Evolutionary conservation across 495 filamentous ascomycete genomes (phyloP).

Genomic region (Aspergillus indologenus): DNA sequence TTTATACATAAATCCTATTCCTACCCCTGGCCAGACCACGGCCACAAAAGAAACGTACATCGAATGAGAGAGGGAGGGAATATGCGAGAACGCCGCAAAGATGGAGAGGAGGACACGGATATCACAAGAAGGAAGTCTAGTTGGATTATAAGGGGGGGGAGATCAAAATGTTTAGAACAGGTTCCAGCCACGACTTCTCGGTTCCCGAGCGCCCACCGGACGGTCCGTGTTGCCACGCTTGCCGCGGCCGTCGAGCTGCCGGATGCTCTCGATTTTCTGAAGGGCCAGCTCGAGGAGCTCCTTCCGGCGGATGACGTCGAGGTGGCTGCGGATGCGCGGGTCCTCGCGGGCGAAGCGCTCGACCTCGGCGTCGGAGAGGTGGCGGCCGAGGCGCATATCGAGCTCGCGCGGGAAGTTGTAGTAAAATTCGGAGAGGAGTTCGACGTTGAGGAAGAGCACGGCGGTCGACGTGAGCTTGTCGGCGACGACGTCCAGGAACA

Average conservation of each 20-base stretch:
- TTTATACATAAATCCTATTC: neutral
- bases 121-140: neutral
- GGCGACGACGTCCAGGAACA: conserved; percentile 95
- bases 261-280: conserved; percentile 87
- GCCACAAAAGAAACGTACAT: neutral
- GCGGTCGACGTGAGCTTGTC: conserved; percentile 93
- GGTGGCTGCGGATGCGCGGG: conserved; percentile 77
- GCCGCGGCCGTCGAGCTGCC: conserved; percentile 63
- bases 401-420: conserved; percentile 94
- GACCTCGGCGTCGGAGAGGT: conserved; percentile 72
- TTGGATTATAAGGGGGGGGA: conserved; percentile 13
- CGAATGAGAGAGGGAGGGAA: conserved; percentile 1
- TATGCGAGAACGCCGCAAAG: neutral
- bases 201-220: conserved; percentile 28
- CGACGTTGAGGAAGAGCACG: conserved; percentile 96
- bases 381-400: conserved; percentile 78
- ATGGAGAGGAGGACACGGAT: neutral
- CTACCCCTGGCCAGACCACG: neutral
- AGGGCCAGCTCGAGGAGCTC: conserved; percentile 89
- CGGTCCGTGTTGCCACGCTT: conserved; percentile 30
- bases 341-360: conserved; percentile 93
- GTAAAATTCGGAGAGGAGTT: conserved; percentile 95
- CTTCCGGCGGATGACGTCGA: conserved; percentile 89
- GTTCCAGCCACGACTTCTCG: conserved; percentile 37
- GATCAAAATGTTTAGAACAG: conserved; percentile 32